Conservation (phyloP, 2,329 filamentous ascomycete species). For the Zymoseptoria brevis region DNA sequence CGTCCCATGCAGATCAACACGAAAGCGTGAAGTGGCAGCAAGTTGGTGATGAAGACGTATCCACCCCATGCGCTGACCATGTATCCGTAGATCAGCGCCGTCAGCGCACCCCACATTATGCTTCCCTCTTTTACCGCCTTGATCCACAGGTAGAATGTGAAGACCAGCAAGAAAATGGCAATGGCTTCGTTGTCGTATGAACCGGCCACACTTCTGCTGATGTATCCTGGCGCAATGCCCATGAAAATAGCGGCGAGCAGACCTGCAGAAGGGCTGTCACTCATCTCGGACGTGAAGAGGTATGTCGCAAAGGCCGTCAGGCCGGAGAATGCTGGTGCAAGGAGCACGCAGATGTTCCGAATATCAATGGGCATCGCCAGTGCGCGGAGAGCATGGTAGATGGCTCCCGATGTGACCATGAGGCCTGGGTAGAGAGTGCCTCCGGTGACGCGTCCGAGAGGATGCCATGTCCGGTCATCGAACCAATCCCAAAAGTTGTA, state of each 20-base stretch:
- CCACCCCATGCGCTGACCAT: conserved; percentile 99
- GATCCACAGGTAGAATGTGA: conserved; percentile 98
- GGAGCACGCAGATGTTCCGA: conserved; percentile 94
- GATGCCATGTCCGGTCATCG: conserved; percentile 98
- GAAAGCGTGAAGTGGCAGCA: conserved; percentile 89
- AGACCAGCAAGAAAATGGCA: conserved; percentile 95
- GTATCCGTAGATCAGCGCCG: conserved; percentile 96
- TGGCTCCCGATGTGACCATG: conserved; percentile 97
- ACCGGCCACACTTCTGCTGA: conserved; percentile 92
- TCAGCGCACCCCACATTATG: conserved; percentile 90
- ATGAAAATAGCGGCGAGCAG: conserved; percentile 92
- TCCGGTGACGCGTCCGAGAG: conserved; percentile 93
- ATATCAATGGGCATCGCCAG: conserved; percentile 93
- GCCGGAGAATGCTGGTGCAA: conserved; percentile 89
- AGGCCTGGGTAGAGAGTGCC: conserved; percentile 97
- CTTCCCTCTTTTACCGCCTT: conserved; percentile 96
- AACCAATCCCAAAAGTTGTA: conserved; percentile 99
- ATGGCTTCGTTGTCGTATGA: conserved; percentile 99
- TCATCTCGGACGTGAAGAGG: conserved; percentile 95
- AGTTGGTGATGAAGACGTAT: conserved; percentile 98
- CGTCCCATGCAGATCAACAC: conserved; percentile 94
- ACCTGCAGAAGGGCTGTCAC: conserved; percentile 85
- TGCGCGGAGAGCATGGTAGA: conserved; percentile 87
- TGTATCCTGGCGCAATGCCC: conserved; percentile 96
- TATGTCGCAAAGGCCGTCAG: conserved; percentile 89